A percentile compares a stretch with the other conserved stretches of the same genome.
These are phyloP conservation scores for Fulvia fulva DNA, from an alignment of 2,329 filamentous ascomycete genomes.

Conservation along the genomic window DNA sequence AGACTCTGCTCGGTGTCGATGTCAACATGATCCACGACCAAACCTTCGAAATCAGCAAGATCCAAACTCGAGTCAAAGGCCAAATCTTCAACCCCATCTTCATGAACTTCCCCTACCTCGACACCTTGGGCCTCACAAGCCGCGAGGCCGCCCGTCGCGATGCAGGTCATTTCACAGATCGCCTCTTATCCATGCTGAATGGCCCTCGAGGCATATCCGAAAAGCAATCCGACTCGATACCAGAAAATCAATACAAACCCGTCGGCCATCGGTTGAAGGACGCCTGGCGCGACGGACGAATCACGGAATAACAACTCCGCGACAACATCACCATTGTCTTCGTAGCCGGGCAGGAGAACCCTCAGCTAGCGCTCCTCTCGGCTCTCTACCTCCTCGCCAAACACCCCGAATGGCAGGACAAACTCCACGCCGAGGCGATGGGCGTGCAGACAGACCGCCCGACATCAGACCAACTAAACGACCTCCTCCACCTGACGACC, in stretches of 20 bases:
- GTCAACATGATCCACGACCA: neutral
- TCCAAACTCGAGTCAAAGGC: slow-evolving; percentile 3
- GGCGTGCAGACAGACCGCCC: neutral
- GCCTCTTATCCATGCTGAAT: neutral
- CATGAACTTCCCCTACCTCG: slow-evolving; percentile 7
- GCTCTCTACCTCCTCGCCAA: slow-evolving; percentile 3
- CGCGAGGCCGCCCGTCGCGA: slow-evolving; percentile 4
- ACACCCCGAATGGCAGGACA: neutral
- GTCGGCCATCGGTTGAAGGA: neutral
- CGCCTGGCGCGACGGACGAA: neutral
- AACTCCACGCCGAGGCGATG: neutral
- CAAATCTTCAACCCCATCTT: slow-evolving; percentile 7
- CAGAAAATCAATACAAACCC: neutral
- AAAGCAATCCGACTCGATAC: neutral
- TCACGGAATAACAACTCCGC: slow-evolving; percentile 3
- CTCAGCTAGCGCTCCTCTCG: slow-evolving; percentile 3
- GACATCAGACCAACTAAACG: neutral
- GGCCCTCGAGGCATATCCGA: neutral
- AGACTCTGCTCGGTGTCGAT: neutral
- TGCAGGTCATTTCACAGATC: slow-evolving; percentile 4
- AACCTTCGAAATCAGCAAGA: neutral
- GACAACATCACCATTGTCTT: slow-evolving; percentile 7
- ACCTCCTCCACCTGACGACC: slow-evolving; percentile 3
- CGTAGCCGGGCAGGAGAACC: slow-evolving; percentile 7
- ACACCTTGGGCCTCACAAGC: neutral